phyloP scores from a whole-genome alignment of 352 stramenopile species.

The Thalassiosira allenii region DNA sequence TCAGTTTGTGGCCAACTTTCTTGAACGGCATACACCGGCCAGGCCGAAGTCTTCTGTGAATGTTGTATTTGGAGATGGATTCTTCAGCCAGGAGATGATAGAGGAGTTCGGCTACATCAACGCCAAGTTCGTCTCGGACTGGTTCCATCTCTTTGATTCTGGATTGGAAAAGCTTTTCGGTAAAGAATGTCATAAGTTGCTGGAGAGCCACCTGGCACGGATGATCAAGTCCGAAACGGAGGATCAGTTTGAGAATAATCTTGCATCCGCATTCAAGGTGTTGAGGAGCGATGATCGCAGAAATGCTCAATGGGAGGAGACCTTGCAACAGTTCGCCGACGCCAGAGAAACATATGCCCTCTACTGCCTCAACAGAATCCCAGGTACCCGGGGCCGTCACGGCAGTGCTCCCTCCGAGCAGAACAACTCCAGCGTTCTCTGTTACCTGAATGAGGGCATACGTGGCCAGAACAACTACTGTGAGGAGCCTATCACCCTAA shows the following conservation, averaged over 20 bases:
- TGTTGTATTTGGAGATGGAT: conserved; percentile 42
- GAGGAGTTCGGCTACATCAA: conserved; percentile 36
- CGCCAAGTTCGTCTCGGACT: conserved; percentile 42
- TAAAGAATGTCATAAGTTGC: conserved; percentile 13
- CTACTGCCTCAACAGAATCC: conserved; percentile 8
- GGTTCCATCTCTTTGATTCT: conserved; percentile 48
- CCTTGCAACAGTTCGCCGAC: conserved; percentile 10
- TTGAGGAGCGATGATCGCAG: background rate
- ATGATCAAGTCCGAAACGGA: conserved; percentile 33
- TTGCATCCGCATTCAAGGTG: background rate
- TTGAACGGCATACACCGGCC: conserved; percentile 6
- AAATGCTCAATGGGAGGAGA: conserved; percentile 1
- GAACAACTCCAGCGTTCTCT: conserved; percentile 39
- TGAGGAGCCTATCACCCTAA: background rate
- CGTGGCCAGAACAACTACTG: conserved; percentile 9
- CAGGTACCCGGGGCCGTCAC: conserved; percentile 1
- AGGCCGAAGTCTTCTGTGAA: conserved; percentile 21
- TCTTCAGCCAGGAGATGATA: conserved; percentile 45
- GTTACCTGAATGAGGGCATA: conserved; percentile 23
- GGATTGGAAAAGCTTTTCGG: conserved; percentile 37
- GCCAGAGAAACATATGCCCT: conserved; percentile 8
- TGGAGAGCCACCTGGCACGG: conserved; percentile 25
- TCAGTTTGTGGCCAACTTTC: conserved; percentile 22
- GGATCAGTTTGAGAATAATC: conserved; percentile 16
- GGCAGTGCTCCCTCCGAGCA: conserved; percentile 11